A percentile compares a stretch with the other conserved stretches of the same genome.
Evolutionary conservation across 768 basidiomycete species (phyloP).

Genomic region (Xerocomellus amylosporus): DNA sequence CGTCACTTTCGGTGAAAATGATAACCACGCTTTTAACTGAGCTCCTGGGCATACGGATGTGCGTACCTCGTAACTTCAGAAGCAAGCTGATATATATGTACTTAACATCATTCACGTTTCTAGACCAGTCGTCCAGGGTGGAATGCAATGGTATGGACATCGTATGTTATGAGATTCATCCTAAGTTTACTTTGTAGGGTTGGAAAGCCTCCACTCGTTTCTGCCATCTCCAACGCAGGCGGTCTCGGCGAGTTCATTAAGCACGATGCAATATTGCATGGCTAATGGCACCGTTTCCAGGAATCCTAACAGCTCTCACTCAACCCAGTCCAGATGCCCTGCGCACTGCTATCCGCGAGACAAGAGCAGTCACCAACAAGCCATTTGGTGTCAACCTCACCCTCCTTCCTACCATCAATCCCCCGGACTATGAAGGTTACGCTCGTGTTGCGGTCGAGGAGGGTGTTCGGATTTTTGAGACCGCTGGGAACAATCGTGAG

Average conservation of each 20-base stretch:
- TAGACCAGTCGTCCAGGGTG: conserved; percentile 82
- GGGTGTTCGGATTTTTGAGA: conserved; percentile 87
- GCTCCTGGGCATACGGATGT: conserved; percentile 66
- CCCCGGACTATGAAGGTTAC: conserved; percentile 87
- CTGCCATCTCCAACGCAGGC: conserved; percentile 80
- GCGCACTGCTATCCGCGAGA: conserved; percentile 76
- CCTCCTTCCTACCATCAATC: conserved; percentile 83
- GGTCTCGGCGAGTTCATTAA: conserved; percentile 55
- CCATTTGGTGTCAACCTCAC: conserved; percentile 88
- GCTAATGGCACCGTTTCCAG: conserved; percentile 32
- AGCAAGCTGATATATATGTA: background rate
- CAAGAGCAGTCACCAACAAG: conserved; percentile 62
- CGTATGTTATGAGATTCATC: background rate
- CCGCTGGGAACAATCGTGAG: conserved; percentile 88
- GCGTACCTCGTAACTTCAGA: conserved; percentile 33
- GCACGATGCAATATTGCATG: background rate
- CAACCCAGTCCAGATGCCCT: conserved; percentile 84
- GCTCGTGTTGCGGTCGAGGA: conserved; percentile 81
- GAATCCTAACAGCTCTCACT: conserved; percentile 83
- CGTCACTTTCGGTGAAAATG: conserved; percentile 26
- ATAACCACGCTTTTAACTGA: conserved; percentile 59
- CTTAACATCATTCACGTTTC: background rate
- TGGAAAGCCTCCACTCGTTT: conserved; percentile 68
- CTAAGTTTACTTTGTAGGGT: conserved; percentile 51
- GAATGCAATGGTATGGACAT: conserved; percentile 77